Base-by-base conservation (phyloP, 73 alveolate species). In the Paramecium tetraurelia region DNA sequence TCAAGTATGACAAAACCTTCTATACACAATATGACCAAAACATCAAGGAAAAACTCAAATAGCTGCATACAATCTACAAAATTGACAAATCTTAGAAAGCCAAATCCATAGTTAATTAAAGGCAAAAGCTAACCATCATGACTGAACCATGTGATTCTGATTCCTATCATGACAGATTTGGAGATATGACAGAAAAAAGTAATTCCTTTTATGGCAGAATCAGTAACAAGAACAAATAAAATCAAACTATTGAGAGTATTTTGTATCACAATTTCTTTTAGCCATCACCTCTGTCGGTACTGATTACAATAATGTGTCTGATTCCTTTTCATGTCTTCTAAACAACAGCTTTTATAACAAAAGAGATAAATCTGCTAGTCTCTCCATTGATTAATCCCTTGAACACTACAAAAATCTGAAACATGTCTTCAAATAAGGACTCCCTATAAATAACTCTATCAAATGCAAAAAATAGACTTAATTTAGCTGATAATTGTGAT, bases 91-190 rank as follows among this genome's bases (percentile, higher is more conserved):
- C 35, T n/a, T 63, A 63, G 21, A 20, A 63, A 7, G 6, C 24
- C 10, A 63, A 63, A 63, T 12, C 21, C 2, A 12, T 27, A 7
- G 31, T 3, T 31, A 63, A 27, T 11, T 27, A 63, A 63, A 63
- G 31, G 29, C 31, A 63, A 41, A 63, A 63, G 29, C 31, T 63
- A 63, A 63, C 84, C 16, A 63, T 63, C 8, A 63, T 63, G 84
- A 63, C 84, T 63, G 84, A 63, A 63, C 84, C 84, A 0, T 63
- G 84, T 63, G 84, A 63, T 11, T 33, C 41, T 11, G 84, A 63
- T 20, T 14, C 41, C 9, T 63, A 33, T 33, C 31, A 2, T 7
- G 29, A 14, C 2, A 63, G 84, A 31, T 63, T 27, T 27, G 41
- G 29, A 11, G 31, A 53, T 14, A 63, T 27, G 10, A 63, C 46